Evolutionary conservation across 2,329 filamentous ascomycete genomes (phyloP).

Genomic region (Coniochaeta ligniaria): DNA sequence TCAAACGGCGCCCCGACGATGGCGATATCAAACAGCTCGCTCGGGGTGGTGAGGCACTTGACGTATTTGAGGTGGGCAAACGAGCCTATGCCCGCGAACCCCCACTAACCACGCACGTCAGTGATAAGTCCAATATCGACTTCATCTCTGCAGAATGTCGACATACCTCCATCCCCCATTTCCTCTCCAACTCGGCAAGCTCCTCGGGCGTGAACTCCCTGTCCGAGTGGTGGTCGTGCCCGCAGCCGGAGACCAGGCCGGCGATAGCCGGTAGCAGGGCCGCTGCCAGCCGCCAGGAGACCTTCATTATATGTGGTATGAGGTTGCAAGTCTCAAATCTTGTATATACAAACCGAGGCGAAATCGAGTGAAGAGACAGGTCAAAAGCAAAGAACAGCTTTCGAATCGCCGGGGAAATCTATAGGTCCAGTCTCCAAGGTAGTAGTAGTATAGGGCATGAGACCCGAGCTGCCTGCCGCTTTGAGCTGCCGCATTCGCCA

Average conservation of each 20-base stretch:
- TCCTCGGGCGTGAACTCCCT: slow-evolving; percentile 42
- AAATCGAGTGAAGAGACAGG: neutral
- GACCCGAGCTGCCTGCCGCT: neutral
- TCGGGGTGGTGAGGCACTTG: slow-evolving; percentile 47
- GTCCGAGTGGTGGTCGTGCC: slow-evolving; percentile 20
- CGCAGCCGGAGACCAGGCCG: neutral
- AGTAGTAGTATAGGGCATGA: neutral
- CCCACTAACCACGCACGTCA: neutral
- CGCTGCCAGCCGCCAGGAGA: neutral
- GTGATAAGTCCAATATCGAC: too few relatives aligned
- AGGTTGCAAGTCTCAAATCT: too few relatives aligned
- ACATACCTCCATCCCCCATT: slow-evolving; percentile 51
- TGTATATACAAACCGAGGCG: neutral
- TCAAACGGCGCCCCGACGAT: slow-evolving; percentile 44
- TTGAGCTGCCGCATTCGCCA: neutral
- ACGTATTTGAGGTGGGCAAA: slow-evolving; percentile 56
- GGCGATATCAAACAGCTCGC: slow-evolving; percentile 47
- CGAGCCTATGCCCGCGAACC: slow-evolving; percentile 51
- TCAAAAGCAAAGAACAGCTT: too few relatives aligned
- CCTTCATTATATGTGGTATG: neutral
- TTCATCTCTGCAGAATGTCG: neutral
- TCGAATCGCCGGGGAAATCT: too few relatives aligned
- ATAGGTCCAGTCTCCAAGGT: neutral
- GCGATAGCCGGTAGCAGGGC: neutral
- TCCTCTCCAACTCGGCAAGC: slow-evolving; percentile 43